Evolutionary conservation across 1,139 yeast species (phyloP).

Genomic region (Yamadazyma triangularis): DNA sequence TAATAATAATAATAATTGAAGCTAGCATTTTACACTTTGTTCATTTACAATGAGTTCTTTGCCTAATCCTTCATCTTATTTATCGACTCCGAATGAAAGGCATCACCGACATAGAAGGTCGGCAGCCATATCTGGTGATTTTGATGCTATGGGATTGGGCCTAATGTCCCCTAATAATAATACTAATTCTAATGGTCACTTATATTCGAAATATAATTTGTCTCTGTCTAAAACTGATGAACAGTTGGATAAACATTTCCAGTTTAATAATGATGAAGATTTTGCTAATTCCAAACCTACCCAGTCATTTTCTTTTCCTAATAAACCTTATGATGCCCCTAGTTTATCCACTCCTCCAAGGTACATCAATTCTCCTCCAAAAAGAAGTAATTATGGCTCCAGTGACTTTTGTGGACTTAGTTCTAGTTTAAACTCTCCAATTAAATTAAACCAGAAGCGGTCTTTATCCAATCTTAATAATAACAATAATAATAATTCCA

Average conservation of each 20-base stretch:
- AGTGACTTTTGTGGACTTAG: constrained; percentile 2
- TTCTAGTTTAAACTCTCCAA: constrained; percentile 32
- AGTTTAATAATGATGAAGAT: constrained; percentile 35
- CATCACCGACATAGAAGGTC: constrained; percentile 66
- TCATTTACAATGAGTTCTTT: constrained; percentile 12
- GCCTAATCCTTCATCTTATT: constrained; percentile 26
- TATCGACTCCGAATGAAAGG: constrained; percentile 21
- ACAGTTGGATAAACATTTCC: constrained; percentile 20
- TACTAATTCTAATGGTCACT: constrained; percentile 3
- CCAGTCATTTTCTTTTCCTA: constrained; percentile 30
- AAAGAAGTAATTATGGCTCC: constrained; percentile 1
- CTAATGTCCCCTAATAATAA: constrained; percentile 26
- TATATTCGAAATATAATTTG: constrained; percentile 4
- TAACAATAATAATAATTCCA: neutral
- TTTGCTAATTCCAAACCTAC: constrained; percentile 20
- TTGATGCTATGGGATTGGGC: constrained; percentile 47
- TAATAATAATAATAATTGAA: no score
- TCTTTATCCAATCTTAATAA: constrained; percentile 2
- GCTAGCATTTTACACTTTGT: no score
- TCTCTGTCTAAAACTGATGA: constrained; percentile 9
- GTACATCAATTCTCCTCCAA: constrained; percentile 8
- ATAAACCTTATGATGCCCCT: constrained; percentile 8
- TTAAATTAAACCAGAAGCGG: constrained; percentile 23
- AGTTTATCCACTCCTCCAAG: constrained; percentile 16
- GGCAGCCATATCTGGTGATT: constrained; percentile 72